Conservation (phyloP, 192 early-diverging fungal species). For the Gigaspora rosea region DNA sequence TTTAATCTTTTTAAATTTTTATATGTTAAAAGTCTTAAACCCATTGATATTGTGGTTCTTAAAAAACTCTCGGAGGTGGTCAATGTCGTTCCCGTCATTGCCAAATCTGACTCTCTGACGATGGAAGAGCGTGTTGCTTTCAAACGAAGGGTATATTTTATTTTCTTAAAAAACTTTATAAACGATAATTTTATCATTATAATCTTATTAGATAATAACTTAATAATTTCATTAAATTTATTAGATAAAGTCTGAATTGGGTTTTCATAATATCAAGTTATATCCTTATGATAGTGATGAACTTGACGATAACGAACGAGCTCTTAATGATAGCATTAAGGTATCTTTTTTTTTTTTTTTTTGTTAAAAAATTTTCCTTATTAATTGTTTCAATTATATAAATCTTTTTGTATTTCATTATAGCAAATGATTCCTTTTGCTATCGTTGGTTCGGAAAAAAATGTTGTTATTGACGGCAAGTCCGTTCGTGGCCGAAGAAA, state of each 20-base stretch:
- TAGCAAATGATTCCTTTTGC: conserved; percentile 90
- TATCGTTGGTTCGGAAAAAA: conserved; percentile 90
- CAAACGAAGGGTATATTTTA: conserved; percentile 65
- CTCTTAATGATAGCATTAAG: conserved; percentile 74
- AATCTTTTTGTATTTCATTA: neutral
- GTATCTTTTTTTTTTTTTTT: conserved; percentile 36
- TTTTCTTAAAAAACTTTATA: neutral
- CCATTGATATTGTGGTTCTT: conserved; percentile 84
- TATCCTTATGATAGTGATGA: conserved; percentile 90
- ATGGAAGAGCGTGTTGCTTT: conserved; percentile 80
- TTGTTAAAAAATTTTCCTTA: neutral
- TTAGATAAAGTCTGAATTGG: conserved; percentile 85
- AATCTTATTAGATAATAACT: neutral
- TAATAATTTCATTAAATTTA: neutral
- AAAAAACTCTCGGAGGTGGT: conserved; percentile 80
- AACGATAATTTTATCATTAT: neutral
- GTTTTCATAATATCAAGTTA: conserved; percentile 87
- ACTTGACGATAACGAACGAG: conserved; percentile 78
- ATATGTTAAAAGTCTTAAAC: conserved; percentile 62
- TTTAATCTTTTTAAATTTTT: conserved; percentile 2
- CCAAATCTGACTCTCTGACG: conserved; percentile 87
- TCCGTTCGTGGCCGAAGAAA: conserved; percentile 86
- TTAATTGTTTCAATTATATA: too few species aligned
- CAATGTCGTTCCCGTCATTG: conserved; percentile 89
- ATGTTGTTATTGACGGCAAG: conserved; percentile 83